Evolutionary conservation across 1,139 yeast genomes (phyloP).

Genomic region (Diutina pseudorugosa): DNA sequence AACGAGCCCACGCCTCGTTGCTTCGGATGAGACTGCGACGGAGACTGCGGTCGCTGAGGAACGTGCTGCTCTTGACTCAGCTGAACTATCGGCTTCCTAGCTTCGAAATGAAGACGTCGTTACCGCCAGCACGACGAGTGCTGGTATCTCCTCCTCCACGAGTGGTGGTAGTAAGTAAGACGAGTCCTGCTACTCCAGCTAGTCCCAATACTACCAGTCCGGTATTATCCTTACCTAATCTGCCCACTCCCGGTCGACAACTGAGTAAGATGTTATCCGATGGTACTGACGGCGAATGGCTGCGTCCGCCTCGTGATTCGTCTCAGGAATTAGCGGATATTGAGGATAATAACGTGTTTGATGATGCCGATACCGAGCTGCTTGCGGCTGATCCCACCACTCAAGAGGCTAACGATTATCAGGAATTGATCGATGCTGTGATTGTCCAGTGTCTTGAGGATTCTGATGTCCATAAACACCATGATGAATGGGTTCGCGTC

Average conservation of each 20-base stretch:
- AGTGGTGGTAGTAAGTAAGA: neutral
- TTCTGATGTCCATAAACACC: constrained; percentile 23
- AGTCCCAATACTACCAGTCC: neutral
- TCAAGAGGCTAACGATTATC: neutral
- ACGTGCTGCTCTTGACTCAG: constrained; percentile 18
- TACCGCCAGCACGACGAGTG: constrained; percentile 8
- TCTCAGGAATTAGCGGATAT: constrained; percentile 1
- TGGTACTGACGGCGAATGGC: neutral
- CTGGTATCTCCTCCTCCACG: neutral
- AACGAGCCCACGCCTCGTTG: constrained; percentile 56
- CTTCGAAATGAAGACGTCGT: constrained; percentile 10
- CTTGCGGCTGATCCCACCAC: neutral
- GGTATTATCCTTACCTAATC: neutral
- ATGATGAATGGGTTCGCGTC: constrained; percentile 27
- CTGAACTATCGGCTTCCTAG: constrained; percentile 15
- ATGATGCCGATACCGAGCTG: neutral
- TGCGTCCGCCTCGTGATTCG: neutral
- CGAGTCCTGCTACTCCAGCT: neutral
- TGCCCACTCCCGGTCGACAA: neutral
- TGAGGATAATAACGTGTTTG: constrained; percentile 1
- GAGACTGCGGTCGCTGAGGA: constrained; percentile 34
- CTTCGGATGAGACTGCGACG: constrained; percentile 51
- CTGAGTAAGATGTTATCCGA: neutral
- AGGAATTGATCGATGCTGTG: constrained; percentile 21
- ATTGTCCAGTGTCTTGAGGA: constrained; percentile 59